Evolutionary conservation across 208 protist species (phyloP), one percentile per base, ranked within the genome.

Genomic region (Kentomonas sorsogonicus): DNA sequence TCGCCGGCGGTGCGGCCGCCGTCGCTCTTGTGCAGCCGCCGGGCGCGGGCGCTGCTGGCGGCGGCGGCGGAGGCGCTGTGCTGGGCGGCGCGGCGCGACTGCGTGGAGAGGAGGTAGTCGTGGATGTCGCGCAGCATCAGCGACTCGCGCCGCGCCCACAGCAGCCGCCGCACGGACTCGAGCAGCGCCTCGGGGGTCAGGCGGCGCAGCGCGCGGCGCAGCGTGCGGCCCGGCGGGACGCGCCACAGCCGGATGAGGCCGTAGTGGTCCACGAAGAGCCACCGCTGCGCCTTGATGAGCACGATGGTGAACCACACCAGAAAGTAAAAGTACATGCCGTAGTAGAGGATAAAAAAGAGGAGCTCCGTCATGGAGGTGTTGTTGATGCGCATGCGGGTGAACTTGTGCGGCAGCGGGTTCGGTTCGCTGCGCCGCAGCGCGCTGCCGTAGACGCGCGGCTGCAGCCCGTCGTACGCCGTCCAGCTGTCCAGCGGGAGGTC

Each of bases 61-160:
- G 47, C 26, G 29, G 15, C 33, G 2, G 41, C 11, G n/a, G 27
- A 2, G 16, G 16, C 0, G 23, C 13, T 58, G 41, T 15, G 38
- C 39, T 40, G n/a, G 23, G 6, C 15, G 3, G 27, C 22, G 43
- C 47, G 29, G 54, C 58, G 44, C 38, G 54, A 57, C 38, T 63
- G 56, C 38, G 41, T 56, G 22, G 52, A 30, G 7, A 48, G 63
- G 18, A 79, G 52, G 30, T 56, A 29, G 36, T 63, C 41, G n/a
- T 58, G 48, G 20, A 79, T 61, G 43, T 71, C 66, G 22, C 47
- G 44, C 53, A 71, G 63, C 56, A 75, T 59, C 40, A 50, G 16
- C 29, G 53, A 57, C 34, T 59, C 31, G 9, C 41, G 59, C 25
- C 57, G 53, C 11, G 66, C 27, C 59, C 57, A 66, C 53, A 63